Base-by-base conservation (phyloP, 129 eudicot species). In the Flaveria robusta region DNA sequence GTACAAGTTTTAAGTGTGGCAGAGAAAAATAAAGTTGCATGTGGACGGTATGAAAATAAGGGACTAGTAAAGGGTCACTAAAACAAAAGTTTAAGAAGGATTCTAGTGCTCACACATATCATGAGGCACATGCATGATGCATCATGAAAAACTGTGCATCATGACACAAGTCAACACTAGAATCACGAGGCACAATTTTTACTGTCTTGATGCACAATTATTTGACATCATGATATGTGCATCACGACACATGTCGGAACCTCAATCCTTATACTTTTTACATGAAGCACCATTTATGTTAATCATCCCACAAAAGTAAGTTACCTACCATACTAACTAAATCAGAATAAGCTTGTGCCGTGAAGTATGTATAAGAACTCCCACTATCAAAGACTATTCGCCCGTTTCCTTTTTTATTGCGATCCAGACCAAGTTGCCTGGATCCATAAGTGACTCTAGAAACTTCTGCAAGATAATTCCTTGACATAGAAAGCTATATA, bases 341-440 rank as follows among this genome's bases (percentile, higher is more conserved):
- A 74, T 88, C 92, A 37, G 75, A 46, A 85, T 91, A 91, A 49
- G 97, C 91, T 81, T 83, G 85, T 72, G 78, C 74, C 31, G 91
- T 68, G 66, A 91, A 88, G 86, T 91, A 91, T 12, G 97, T 85
- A 75, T 86, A 91, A 59, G 97, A 88, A 81, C 97, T 91, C 81
- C 97, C 97, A 74, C 88, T 91, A 65, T 91, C 97, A 51, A 91
- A 84, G 42, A 91, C 82, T 34, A 86, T 74, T 23, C 77, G 81
- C 43, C 87, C 83, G 20, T 65, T 77, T 71, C 90, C 87, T 55
- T 71, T 75, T 34, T 64, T 75, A 27, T 43, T 49, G 59, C 82
- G 76, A 77, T 82, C 87, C 56, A 88, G 77, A 47, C 84, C 82
- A 52, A 91, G 83, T 62, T 76, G 78, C 34, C 64, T 88, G 70